Percentiles rank a stretch among this genome's conserved stretches.
These are phyloP conservation scores for Termitomyces sp. DNA, from an alignment of 768 basidiomycete genomes.

Conservation along the genomic window DNA sequence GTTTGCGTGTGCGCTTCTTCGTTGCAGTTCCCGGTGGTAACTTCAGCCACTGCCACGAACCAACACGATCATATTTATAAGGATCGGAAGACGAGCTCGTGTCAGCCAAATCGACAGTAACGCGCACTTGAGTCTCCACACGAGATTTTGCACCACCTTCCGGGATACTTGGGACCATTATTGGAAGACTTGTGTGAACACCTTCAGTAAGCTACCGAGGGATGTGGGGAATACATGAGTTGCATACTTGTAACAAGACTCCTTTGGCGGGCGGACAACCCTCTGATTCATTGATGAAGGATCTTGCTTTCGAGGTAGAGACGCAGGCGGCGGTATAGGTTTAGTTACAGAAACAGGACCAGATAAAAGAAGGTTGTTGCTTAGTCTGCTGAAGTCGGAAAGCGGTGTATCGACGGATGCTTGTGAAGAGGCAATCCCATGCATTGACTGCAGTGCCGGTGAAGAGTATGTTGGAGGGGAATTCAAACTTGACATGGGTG, in stretches of 20 bases:
- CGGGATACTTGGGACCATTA: constrained; percentile 83
- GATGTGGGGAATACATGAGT: constrained; percentile 13
- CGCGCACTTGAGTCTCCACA: constrained; percentile 92
- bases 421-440: constrained; percentile 16
- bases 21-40: constrained; percentile 81
- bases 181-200: constrained; percentile 54
- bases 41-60: constrained; percentile 88
- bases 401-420: constrained; percentile 20
- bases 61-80: constrained; percentile 71
- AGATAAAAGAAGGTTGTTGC: constrained; percentile 28
- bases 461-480: constrained; percentile 30
- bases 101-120: constrained; percentile 76
- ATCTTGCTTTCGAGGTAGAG: constrained; percentile 55
- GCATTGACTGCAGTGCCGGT: constrained; percentile 26
- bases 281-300: constrained; percentile 46
- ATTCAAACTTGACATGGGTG: constrained; percentile 31
- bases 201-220: constrained; percentile 13
- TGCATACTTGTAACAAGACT: constrained; percentile 71
- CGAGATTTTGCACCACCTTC: constrained; percentile 83
- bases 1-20: constrained; percentile 80
- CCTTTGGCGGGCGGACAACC: constrained; percentile 70
- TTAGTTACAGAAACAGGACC: constrained; percentile 49
- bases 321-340: constrained; percentile 65
- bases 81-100: constrained; percentile 60
- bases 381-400: constrained; percentile 27